Conservation (phyloP, 139 green algal genomes). For the Tetratostichococcus sp. region DNA sequence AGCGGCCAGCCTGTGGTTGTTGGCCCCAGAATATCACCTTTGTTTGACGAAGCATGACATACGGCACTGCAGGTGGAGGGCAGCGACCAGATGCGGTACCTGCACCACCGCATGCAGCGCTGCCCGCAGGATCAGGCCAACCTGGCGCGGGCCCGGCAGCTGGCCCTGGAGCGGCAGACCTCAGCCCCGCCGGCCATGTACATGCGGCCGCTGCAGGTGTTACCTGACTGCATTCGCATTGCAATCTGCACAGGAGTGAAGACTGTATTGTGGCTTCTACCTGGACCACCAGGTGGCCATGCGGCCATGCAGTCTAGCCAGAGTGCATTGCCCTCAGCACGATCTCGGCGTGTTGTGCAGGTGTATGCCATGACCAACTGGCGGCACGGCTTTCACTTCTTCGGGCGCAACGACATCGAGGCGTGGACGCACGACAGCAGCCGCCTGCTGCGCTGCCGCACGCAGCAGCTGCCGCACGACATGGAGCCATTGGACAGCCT, state of each 20-base stretch:
- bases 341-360: background rate
- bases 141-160: slow-evolving; percentile 4
- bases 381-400: background rate
- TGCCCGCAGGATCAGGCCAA: slow-evolving; percentile 1
- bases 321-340: too few species aligned
- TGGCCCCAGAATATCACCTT: too few species aligned
- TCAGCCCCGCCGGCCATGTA: background rate
- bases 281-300: too few species aligned
- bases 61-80: slow-evolving; percentile 10
- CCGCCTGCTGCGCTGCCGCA: background rate
- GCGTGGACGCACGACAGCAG: background rate
- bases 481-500: background rate
- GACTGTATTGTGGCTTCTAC: too few species aligned
- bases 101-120: slow-evolving; percentile 9
- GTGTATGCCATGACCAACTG: background rate
- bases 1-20: too few species aligned
- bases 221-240: too few species aligned
- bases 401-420: background rate
- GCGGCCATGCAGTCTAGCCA: too few species aligned
- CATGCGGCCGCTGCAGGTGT: slow-evolving; percentile 1
- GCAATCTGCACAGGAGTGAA: too few species aligned
- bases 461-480: background rate
- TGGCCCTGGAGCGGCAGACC: background rate
- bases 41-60: too few species aligned
- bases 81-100: slow-evolving; percentile 17